phyloP scores from a whole-genome alignment of 2,329 filamentous ascomycete species.

The Penicillium sp. region DNA sequence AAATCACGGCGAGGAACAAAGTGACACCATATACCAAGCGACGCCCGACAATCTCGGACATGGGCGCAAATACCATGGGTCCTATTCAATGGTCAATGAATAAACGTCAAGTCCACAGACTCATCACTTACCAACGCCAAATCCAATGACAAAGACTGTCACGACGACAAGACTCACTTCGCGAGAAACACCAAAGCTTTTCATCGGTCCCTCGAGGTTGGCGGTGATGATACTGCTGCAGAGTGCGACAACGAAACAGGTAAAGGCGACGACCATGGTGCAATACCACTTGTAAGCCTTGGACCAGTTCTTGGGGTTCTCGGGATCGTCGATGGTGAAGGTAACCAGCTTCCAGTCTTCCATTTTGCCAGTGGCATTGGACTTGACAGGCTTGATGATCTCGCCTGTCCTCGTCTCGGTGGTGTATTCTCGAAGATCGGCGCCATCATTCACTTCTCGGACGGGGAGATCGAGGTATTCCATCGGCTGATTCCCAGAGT shows the following conservation, averaged over 20 bases:
- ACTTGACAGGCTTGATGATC: slow-evolving; percentile 52
- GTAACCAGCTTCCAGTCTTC: slow-evolving; percentile 60
- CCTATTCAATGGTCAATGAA: slow-evolving; percentile 39
- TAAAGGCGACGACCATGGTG: slow-evolving; percentile 75
- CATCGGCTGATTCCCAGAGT: too few relatives aligned
- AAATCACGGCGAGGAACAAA: slow-evolving; percentile 64
- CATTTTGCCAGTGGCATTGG: slow-evolving; percentile 50
- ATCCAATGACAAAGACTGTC: slow-evolving; percentile 73
- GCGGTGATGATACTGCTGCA: slow-evolving; percentile 71
- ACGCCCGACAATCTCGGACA: slow-evolving; percentile 69
- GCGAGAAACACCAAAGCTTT: slow-evolving; percentile 61
- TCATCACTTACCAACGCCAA: slow-evolving; percentile 66
- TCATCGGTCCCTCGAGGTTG: slow-evolving; percentile 59
- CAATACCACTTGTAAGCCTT: slow-evolving; percentile 74
- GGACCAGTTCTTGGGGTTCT: slow-evolving; percentile 81
- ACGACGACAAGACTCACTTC: slow-evolving; percentile 69
- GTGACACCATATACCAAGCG: slow-evolving; percentile 65
- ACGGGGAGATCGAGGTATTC: slow-evolving; percentile 57
- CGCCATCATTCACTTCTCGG: slow-evolving; percentile 55
- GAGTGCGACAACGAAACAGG: slow-evolving; percentile 69
- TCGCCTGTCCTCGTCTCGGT: slow-evolving; percentile 57
- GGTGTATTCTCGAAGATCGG: slow-evolving; percentile 63
- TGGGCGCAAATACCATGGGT: slow-evolving; percentile 72
- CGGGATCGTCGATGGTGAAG: slow-evolving; percentile 64
- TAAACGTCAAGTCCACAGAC: too few relatives aligned